Conservation (phyloP, 202 grass and related monocot genomes). For the Dendrocalamus latiflorus region DNA sequence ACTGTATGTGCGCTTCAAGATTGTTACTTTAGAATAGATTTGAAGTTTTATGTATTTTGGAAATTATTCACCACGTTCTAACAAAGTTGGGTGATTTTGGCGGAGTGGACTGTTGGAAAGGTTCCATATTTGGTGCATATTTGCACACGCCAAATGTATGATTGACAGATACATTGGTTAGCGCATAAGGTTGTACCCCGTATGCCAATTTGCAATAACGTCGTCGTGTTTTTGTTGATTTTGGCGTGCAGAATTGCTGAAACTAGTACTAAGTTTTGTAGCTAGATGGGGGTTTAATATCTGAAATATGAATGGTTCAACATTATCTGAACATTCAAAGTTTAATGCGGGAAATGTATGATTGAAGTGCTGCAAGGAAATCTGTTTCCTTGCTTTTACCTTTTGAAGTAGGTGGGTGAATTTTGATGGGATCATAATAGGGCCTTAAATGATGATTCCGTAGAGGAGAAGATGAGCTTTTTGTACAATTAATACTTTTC, state of each 20-base stretch:
- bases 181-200: not conserved
- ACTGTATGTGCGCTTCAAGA: not conserved
- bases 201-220: not conserved
- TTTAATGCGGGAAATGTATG: not conserved
- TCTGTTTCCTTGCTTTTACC: not conserved
- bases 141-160: not conserved
- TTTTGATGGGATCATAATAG: not conserved
- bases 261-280: not conserved
- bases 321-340: not conserved
- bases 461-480: not conserved
- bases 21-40: not conserved
- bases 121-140: not conserved
- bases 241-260: not conserved
- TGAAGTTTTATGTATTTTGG: not conserved
- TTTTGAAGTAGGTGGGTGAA: not conserved
- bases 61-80: not conserved
- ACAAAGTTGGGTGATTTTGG: not conserved
- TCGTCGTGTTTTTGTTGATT: not conserved
- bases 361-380: not conserved
- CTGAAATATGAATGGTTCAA: not conserved
- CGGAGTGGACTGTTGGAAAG: not conserved
- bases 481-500: not conserved
- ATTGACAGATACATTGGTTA: not conserved
- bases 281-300: not conserved
- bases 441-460: not conserved